These are phyloP conservation scores for Camellia lanceoleosa DNA, from an alignment of 148 eudicot species.

Conservation along the genomic window DNA sequence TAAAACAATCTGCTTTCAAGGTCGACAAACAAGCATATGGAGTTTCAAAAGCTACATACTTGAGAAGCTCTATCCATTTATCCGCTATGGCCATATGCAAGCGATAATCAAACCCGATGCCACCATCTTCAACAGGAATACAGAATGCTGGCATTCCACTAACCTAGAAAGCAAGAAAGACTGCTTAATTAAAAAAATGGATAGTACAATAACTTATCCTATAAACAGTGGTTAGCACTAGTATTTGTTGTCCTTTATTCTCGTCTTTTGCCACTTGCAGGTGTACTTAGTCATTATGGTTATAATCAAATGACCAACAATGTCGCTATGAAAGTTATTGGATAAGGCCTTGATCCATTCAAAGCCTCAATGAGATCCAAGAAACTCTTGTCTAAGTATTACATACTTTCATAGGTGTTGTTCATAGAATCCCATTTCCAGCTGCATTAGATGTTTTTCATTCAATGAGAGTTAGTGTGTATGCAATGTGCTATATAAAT, in stretches of 20 bases:
- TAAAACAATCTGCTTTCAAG: not conserved
- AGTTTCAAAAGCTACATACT: constrained; percentile 47
- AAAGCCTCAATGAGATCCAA: not conserved
- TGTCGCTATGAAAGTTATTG: too few species aligned
- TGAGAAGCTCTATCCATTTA: constrained; percentile 96
- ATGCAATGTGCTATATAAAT: too few species aligned
- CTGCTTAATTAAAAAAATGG: not conserved
- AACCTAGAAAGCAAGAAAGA: constrained; percentile 51
- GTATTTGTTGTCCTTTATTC: not conserved
- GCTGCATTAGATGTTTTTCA: not conserved
- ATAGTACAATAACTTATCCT: not conserved
- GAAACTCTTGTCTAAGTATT: not conserved
- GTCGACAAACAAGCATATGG: not conserved
- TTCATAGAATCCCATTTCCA: not conserved
- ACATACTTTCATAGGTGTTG: not conserved
- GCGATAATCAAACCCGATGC: constrained; percentile 94
- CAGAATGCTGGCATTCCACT: constrained; percentile 99
- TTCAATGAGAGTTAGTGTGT: too few species aligned
- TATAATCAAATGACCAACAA: not conserved
- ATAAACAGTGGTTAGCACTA: not conserved
- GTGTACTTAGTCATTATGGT: not conserved
- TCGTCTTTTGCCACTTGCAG: not conserved
- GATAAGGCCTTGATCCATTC: not conserved
- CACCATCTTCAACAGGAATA: constrained; percentile 86
- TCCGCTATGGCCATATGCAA: constrained; percentile 99